Percentiles rank a stretch among this genome's conserved stretches.
Evolutionary conservation across 2,329 filamentous ascomycete genomes (phyloP).

Genomic region (Penicillium decumbens): DNA sequence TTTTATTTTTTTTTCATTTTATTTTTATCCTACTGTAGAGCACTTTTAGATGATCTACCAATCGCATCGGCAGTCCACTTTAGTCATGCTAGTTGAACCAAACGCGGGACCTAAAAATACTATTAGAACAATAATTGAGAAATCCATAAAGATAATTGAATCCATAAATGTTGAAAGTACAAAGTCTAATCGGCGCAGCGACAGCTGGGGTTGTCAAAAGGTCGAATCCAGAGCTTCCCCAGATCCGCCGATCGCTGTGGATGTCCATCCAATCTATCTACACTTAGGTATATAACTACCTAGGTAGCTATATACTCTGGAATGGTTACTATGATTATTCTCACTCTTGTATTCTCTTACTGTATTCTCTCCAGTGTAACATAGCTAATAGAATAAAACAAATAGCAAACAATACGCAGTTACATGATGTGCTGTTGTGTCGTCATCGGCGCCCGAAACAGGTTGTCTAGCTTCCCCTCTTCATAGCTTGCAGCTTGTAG

Average conservation of each 20-base stretch:
- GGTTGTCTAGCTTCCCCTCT: slow-evolving; percentile 4
- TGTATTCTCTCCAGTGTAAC: too few relatives aligned
- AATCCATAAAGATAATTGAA: background rate
- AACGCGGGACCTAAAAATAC: background rate
- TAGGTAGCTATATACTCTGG: background rate
- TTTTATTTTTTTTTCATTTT: too few relatives aligned
- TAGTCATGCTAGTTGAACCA: background rate
- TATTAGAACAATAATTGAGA: background rate
- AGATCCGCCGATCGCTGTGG: slow-evolving; percentile 9
- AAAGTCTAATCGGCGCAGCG: background rate
- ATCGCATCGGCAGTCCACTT: background rate
- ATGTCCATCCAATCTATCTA: background rate
- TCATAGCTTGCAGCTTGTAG: background rate
- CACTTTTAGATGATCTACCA: background rate
- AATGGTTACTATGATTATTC: background rate
- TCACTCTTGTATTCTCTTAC: background rate
- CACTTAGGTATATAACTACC: background rate
- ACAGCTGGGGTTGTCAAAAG: background rate
- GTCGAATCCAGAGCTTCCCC: slow-evolving; percentile 8
- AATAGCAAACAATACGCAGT: slow-evolving; percentile 4
- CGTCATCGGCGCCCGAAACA: slow-evolving; percentile 17
- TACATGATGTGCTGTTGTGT: slow-evolving; percentile 1
- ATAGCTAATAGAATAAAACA: background rate
- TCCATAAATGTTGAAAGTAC: background rate
- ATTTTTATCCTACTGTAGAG: too few relatives aligned